Evolutionary conservation across 2,329 filamentous ascomycete genomes (phyloP).

Genomic region (Aspergillus floridensis): DNA sequence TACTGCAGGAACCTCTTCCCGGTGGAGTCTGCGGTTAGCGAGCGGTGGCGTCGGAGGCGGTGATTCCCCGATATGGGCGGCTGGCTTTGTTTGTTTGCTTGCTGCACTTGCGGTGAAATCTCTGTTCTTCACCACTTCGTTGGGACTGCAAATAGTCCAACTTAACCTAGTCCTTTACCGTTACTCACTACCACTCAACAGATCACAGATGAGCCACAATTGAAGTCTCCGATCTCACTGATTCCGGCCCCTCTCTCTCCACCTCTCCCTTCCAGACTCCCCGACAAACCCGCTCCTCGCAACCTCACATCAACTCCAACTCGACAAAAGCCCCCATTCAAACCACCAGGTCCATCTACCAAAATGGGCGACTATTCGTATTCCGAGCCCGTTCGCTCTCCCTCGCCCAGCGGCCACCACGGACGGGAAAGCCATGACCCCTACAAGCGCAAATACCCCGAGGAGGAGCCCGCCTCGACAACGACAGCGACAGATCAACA

Average conservation of each 20-base stretch:
- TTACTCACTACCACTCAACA: not conserved
- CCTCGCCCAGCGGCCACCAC: constrained; percentile 2
- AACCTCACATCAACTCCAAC: not conserved
- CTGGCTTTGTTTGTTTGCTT: not conserved
- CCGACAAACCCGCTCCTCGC: not conserved
- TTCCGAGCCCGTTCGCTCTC: not conserved
- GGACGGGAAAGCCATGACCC: constrained; percentile 19
- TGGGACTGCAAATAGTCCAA: not conserved
- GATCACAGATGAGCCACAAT: not conserved
- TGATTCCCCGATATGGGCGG: not conserved
- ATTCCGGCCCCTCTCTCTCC: not conserved
- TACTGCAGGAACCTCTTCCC: not conserved
- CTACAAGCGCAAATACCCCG: constrained; percentile 29
- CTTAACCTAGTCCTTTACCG: not conserved
- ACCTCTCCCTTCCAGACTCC: not conserved
- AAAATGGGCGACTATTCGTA: constrained; percentile 5
- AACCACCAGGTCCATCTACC: not conserved
- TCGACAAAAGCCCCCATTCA: not conserved
- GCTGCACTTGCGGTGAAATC: not conserved
- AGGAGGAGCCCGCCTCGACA: constrained; percentile 23
- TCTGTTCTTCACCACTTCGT: not conserved
- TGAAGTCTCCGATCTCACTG: not conserved
- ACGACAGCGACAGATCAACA: constrained; percentile 12
- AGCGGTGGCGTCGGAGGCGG: constrained; percentile 1
- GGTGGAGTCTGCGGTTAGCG: not conserved